These are phyloP conservation scores for Rachicladosporium sp. DNA, from an alignment of 2,329 filamentous ascomycete genomes.

Conservation along the genomic window DNA sequence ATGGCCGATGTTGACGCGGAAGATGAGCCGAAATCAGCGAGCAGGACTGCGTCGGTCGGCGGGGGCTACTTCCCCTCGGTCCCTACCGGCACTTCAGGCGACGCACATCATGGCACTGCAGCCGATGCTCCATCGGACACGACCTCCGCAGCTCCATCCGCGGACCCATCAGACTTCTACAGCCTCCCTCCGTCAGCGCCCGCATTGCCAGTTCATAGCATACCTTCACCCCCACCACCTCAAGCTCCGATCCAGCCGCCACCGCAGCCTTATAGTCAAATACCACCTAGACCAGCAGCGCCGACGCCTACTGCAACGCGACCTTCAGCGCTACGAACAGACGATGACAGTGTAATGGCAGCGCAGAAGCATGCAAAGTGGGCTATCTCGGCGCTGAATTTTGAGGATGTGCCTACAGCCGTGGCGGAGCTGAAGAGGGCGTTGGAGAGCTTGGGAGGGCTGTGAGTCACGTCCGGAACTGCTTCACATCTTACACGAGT, in stretches of 20 bases:
- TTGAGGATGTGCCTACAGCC: constrained; percentile 86
- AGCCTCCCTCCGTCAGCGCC: constrained; percentile 6
- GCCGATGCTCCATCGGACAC: constrained; percentile 4
- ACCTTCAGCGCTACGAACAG: constrained; percentile 25
- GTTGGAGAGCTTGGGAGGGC: constrained; percentile 52
- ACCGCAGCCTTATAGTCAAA: background rate
- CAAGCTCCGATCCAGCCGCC: constrained; percentile 1
- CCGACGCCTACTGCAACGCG: background rate
- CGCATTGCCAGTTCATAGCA: background rate
- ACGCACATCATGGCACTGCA: constrained; percentile 10
- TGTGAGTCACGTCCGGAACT: too few relatives aligned
- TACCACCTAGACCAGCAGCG: constrained; percentile 2
- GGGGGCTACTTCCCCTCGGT: constrained; percentile 48
- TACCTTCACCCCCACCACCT: too few relatives aligned
- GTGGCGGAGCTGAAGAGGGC: constrained; percentile 73
- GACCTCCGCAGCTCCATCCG: constrained; percentile 7
- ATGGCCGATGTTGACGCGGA: constrained; percentile 21
- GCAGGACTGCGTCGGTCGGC: constrained; percentile 34
- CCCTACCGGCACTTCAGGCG: constrained; percentile 33
- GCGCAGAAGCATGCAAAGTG: constrained; percentile 95
- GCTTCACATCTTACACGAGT: too few relatives aligned
- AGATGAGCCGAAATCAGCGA: constrained; percentile 20
- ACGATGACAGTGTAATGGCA: constrained; percentile 59
- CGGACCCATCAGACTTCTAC: constrained; percentile 13
- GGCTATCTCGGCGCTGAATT: constrained; percentile 93